Conservation (phyloP, 192 early-diverging fungal species). For the Rhizophagus sp. region DNA sequence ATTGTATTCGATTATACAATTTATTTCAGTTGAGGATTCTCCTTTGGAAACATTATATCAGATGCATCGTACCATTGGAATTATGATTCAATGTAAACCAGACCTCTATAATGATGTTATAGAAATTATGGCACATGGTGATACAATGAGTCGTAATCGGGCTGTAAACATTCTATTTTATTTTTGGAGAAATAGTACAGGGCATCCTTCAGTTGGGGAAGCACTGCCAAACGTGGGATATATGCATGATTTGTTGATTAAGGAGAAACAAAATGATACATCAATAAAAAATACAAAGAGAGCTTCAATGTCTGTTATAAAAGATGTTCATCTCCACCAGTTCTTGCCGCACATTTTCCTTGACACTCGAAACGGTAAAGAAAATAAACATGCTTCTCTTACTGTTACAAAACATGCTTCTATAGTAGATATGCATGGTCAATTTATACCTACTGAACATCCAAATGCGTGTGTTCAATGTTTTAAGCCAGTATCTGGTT, state of each 20-base stretch:
- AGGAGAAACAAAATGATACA: conserved; percentile 31
- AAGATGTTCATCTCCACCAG: conserved; percentile 16
- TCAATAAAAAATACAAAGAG: conserved; percentile 3
- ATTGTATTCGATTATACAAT: conserved; percentile 50
- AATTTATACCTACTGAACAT: conserved; percentile 27
- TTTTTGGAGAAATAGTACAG: conserved; percentile 44
- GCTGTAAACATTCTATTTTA: conserved; percentile 47
- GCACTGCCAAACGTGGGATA: conserved; percentile 37
- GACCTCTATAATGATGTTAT: conserved; percentile 53
- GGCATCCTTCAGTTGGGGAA: conserved; percentile 48
- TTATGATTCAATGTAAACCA: conserved; percentile 49
- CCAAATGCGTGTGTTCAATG: conserved; percentile 35
- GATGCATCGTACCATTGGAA: conserved; percentile 48
- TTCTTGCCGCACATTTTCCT: conserved; percentile 48
- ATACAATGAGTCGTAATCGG: conserved; percentile 32
- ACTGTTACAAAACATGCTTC: not conserved
- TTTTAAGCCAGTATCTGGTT: conserved; percentile 43
- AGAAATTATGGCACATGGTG: conserved; percentile 51
- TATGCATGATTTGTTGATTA: conserved; percentile 28
- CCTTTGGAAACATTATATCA: conserved; percentile 46
- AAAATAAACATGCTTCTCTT: not conserved
- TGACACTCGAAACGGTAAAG: not conserved
- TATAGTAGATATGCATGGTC: conserved; percentile 14
- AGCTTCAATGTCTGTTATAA: not conserved
- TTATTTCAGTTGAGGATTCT: conserved; percentile 40